Percentiles rank a stretch among this genome's conserved stretches.
Conservation (phyloP, 2,329 filamentous ascomycete genomes). For the Zasmidium citrigriseum region DNA sequence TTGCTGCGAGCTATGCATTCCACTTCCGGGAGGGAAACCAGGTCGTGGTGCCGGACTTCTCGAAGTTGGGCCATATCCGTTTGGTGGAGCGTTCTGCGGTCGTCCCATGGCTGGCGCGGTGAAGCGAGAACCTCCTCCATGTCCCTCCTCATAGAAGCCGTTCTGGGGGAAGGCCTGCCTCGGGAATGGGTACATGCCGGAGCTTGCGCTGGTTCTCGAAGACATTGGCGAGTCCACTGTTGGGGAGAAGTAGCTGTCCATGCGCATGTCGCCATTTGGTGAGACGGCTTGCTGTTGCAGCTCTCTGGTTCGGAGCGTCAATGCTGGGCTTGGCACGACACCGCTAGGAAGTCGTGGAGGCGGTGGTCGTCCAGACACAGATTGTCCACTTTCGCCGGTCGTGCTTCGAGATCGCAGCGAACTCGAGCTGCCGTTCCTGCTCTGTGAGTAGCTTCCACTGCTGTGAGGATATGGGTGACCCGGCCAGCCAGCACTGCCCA, state of each 20-base stretch:
- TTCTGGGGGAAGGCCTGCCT: slow-evolving; percentile 67
- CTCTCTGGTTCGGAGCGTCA: slow-evolving; percentile 70
- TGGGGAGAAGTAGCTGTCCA: slow-evolving; percentile 94
- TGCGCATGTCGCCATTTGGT: slow-evolving; percentile 59
- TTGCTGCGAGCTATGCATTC: slow-evolving; percentile 59
- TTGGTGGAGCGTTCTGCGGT: slow-evolving; percentile 60
- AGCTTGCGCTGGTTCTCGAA: slow-evolving; percentile 68
- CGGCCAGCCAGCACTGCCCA: slow-evolving; percentile 34
- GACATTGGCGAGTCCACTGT: slow-evolving; percentile 68
- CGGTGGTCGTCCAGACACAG: slow-evolving; percentile 27
- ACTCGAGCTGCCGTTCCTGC: slow-evolving; percentile 24
- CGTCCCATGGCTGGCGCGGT: slow-evolving; percentile 86
- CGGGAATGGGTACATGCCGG: slow-evolving; percentile 78
- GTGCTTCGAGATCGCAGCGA: slow-evolving; percentile 27
- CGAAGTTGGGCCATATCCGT: slow-evolving; percentile 63
- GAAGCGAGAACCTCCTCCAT: slow-evolving; percentile 64
- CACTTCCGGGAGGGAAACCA: slow-evolving; percentile 63
- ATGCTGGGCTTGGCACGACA: slow-evolving; percentile 47
- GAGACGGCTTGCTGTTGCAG: slow-evolving; percentile 53
- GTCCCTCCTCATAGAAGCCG: slow-evolving; percentile 68
- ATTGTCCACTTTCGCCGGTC: slow-evolving; percentile 20
- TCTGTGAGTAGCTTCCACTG: slow-evolving; percentile 19
- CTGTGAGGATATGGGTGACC: slow-evolving; percentile 2
- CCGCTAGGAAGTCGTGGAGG: slow-evolving; percentile 73
- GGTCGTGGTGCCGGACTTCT: slow-evolving; percentile 53